Percentiles rank a stretch among this genome's conserved stretches.
phyloP scores from a whole-genome alignment of 169 alveolate species.

The Cryptosporidium meleagridis region DNA sequence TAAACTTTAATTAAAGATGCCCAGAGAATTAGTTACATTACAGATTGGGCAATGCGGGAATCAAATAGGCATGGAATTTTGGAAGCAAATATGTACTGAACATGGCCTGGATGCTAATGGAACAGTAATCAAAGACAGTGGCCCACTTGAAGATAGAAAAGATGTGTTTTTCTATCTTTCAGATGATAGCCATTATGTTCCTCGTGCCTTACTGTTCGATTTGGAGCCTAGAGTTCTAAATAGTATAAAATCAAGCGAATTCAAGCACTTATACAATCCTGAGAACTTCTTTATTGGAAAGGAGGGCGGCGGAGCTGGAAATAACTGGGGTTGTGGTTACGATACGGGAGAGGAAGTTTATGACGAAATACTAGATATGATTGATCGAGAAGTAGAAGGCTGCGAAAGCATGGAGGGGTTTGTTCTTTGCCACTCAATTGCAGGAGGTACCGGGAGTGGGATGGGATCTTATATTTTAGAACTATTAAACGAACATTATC shows the following conservation, averaged over 20 bases:
- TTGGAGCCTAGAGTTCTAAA: constrained; percentile 97
- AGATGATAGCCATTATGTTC: constrained; percentile 93
- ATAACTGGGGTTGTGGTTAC: constrained; percentile 98
- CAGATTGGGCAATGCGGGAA: constrained; percentile 99
- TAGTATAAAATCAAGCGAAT: constrained; percentile 87
- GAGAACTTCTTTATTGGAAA: constrained; percentile 96
- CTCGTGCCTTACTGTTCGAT: constrained; percentile 97
- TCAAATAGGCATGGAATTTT: constrained; percentile 98
- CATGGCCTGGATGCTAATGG: constrained; percentile 93
- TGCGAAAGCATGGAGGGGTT: constrained; percentile 98
- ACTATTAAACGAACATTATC: constrained; percentile 94
- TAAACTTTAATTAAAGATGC: constrained; percentile 86
- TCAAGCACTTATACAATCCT: constrained; percentile 94
- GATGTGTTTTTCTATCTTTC: constrained; percentile 98
- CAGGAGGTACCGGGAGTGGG: constrained; percentile 99
- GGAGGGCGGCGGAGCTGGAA: constrained; percentile 99
- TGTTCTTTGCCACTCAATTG: constrained; percentile 96
- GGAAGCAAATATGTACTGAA: constrained; percentile 98
- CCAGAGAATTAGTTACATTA: constrained; percentile 98
- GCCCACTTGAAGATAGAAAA: constrained; percentile 93
- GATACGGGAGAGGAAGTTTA: constrained; percentile 92
- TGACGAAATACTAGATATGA: constrained; percentile 97
- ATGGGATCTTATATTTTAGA: constrained; percentile 98
- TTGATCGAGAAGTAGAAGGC: constrained; percentile 99
- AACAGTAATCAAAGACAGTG: constrained; percentile 77